Evolutionary conservation across 805 yeast species (phyloP).

Genomic region (Tetrapisispora nanseiensis): DNA sequence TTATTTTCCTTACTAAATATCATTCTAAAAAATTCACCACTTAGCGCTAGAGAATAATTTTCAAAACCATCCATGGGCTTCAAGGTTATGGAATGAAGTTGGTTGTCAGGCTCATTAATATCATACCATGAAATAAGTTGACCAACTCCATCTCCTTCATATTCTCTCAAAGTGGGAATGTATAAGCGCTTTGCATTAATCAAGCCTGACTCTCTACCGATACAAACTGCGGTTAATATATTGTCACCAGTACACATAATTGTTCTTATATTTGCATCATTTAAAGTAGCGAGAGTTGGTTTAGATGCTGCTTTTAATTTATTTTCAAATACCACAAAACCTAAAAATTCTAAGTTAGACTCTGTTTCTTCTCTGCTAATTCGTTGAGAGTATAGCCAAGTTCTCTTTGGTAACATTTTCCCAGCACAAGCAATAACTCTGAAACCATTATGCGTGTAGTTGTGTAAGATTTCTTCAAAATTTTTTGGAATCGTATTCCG

Average conservation of each 20-base stretch:
- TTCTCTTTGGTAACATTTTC: slow-evolving; percentile 37
- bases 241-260: slow-evolving; percentile 98
- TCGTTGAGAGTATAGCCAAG: slow-evolving; percentile 42
- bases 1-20: slow-evolving; percentile 39
- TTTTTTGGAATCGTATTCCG: slow-evolving; percentile 63
- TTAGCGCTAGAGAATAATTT: slow-evolving; percentile 65
- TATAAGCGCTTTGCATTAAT: slow-evolving; percentile 42
- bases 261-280: slow-evolving; percentile 65
- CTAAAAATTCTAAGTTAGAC: slow-evolving; percentile 58
- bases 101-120: slow-evolving; percentile 45
- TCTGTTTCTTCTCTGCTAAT: slow-evolving; percentile 60
- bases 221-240: slow-evolving; percentile 87
- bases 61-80: slow-evolving; percentile 34
- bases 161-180: slow-evolving; percentile 50
- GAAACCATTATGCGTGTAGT: slow-evolving; percentile 87
- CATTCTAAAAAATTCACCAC: slow-evolving; percentile 86
- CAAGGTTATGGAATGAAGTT: slow-evolving; percentile 56
- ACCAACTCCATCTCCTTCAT: slow-evolving; percentile 11
- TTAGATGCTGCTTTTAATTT: slow-evolving; percentile 66
- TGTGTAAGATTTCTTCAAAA: slow-evolving; percentile 62
- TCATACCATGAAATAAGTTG: slow-evolving; percentile 52
- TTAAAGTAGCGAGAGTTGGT: slow-evolving; percentile 47
- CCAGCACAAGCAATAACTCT: slow-evolving; percentile 93
- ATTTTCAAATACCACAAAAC: slow-evolving; percentile 89
- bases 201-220: slow-evolving; percentile 74